Evolutionary conservation across 768 basidiomycete species (phyloP), one percentile per base, ranked within the genome.

Genomic region (Leccinum variicolor): DNA sequence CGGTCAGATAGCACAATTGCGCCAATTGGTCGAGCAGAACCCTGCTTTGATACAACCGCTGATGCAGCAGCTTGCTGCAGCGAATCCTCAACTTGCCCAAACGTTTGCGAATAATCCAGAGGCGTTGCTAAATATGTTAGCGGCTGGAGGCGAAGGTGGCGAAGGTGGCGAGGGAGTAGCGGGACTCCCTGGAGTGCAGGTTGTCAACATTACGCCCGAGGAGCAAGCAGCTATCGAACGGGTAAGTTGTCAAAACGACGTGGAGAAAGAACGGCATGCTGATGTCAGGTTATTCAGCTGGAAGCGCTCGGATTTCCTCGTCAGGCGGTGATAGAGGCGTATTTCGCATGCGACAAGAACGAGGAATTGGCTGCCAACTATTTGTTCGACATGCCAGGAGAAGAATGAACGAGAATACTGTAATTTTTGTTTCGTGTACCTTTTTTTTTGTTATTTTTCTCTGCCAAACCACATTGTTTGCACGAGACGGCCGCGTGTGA

Each of bases 351-450:
- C 73, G 97, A 94, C 72, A 94, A 92, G 81, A 94, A 98, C 68
- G 97, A 98, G 75, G 94, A 98, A 69, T 75, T 95, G 19, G 94
- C 97, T 9, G 97, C 96, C 14, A 97, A 97, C 68, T 96, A 87
- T 66, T 73, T 98, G 65, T 95, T 98, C 62, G 94, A 96, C 77
- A 77, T 28, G 87, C 85, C 65, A 3, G 85, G 84, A 1, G 85
- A 82, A 17, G 62, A 29, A 45, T 33, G 6, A 13, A 26, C 17
- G 26, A 28, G 6, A 13, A 41, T 10, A 31, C n/a, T 41, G 47
- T 55, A 15, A n/a, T 28, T 3, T 15, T 9, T 21, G 11, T 47
- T 47, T 50, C 50, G 53, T 61, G 48, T 54, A 57, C 55, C 17
- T 28, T 25, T 49, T 49, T 49, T 49, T 50, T 50, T 23, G 21